Evolutionary conservation across 805 yeast genomes (phyloP), one percentile per base, ranked within the genome.

Genomic region (Osmozyma mogii): DNA sequence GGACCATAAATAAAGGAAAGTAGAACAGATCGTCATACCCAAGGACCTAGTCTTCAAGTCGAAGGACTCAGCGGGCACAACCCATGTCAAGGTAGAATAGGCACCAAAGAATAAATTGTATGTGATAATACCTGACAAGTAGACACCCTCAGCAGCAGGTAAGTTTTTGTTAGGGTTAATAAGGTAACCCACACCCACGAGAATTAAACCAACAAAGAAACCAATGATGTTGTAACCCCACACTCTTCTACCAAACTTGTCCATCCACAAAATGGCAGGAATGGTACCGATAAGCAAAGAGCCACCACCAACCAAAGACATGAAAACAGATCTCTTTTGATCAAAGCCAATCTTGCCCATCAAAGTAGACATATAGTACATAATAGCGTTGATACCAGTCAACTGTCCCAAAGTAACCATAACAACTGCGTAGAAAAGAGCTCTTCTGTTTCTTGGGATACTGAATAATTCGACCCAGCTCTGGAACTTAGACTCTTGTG

Each of bases 221-320:
- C 77, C 72, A 38, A 71, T 59, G 38, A 70, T 60, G 40, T 72
- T 73, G 53, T 54, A 44, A 34, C 78, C 78, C 81, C 83, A 75
- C 28, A 63, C 56, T 46, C 77, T 60, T 51, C 78, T 61, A 18
- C 78, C 78, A 41, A 67, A 70, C 23, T 58, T 55, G 43, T 68
- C 82, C 78, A 65, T 71, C 52, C 52, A 73, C 34, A 72, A 41
- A 31, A 75, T 67, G 9, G 81, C 82, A 15, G 83, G 83, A 42
- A 77, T 75, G 7, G 82, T 70, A 45, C 83, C 84, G 8, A 77
- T 26, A 39, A 76, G 49, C 25, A 75, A 53, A 1, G 81, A 60
- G 21, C 78, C 82, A 44, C 83, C 83, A 30, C 81, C 81, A 14
- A 76, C 83, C 46, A 75, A 63, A 6, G 82, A 75, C 82, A 76